A percentile compares a stretch with the other conserved stretches of the same genome.
Evolutionary conservation across 1,284 basidiomycete genomes (phyloP).

Genomic region (Apiotrichum gracile): DNA sequence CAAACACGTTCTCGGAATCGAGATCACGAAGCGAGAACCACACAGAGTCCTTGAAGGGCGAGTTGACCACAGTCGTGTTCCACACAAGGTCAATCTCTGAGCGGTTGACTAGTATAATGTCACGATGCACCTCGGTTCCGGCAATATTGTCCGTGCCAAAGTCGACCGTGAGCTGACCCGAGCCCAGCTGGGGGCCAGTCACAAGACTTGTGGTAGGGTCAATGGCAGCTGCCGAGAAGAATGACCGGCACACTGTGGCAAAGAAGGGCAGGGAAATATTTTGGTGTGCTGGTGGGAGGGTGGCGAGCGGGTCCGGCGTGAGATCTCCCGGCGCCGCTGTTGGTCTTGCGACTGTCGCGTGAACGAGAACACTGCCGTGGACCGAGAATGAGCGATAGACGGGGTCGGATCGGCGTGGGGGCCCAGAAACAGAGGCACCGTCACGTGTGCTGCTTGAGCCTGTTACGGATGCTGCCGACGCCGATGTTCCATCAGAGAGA

Average conservation of each 20-base stretch:
- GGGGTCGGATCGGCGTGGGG: conserved; percentile 26
- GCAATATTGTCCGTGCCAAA: conserved; percentile 42
- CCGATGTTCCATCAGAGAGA: conserved; percentile 1
- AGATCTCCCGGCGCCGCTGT: neutral
- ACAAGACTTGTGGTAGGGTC: conserved; percentile 33
- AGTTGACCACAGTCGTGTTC: conserved; percentile 35
- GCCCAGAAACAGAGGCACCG: neutral
- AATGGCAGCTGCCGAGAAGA: conserved; percentile 40
- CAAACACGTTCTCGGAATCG: conserved; percentile 46
- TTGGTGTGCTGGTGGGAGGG: conserved; percentile 12
- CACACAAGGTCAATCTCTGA: conserved; percentile 44
- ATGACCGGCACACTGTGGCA: conserved; percentile 41
- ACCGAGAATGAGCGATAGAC: conserved; percentile 40
- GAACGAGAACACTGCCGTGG: conserved; percentile 39
- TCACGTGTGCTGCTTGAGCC: conserved; percentile 1
- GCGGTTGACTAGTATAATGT: conserved; percentile 42
- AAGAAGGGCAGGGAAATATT: conserved; percentile 38
- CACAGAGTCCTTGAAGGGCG: conserved; percentile 34
- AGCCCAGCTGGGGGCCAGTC: conserved; percentile 28
- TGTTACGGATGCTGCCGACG: neutral
- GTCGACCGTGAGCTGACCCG: conserved; percentile 34
- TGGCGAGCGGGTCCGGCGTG: neutral
- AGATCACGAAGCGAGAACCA: conserved; percentile 45
- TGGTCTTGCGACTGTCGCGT: conserved; percentile 19
- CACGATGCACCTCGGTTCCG: conserved; percentile 35